phyloP scores from a whole-genome alignment of 192 early-diverging fungal genomes.

The Cladochytrium replicatum region DNA sequence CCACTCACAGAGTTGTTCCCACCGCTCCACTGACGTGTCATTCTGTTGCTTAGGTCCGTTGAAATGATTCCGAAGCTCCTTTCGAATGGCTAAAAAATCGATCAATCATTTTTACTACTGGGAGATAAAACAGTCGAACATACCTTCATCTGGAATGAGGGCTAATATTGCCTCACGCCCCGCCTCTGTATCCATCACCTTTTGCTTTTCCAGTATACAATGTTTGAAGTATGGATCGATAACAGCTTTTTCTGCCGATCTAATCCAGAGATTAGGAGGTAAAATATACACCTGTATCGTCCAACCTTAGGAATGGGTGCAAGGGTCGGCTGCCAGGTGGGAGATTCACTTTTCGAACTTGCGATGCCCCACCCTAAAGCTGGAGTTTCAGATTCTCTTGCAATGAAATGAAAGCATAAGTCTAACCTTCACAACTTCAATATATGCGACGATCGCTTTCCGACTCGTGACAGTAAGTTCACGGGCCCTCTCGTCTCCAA shows the following conservation, averaged over 20 bases:
- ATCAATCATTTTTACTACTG: too few relatives aligned
- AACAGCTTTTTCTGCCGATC: conserved; percentile 33
- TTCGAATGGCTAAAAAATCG: conserved; percentile 16
- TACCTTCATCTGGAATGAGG: conserved; percentile 69
- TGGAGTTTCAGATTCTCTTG: conserved; percentile 6
- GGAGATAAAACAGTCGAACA: too few relatives aligned
- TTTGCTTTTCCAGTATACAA: conserved; percentile 60
- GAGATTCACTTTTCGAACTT: conserved; percentile 63
- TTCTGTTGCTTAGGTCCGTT: not conserved
- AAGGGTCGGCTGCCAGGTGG: conserved; percentile 33
- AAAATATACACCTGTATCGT: not conserved
- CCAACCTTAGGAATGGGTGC: conserved; percentile 64
- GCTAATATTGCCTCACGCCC: conserved; percentile 68
- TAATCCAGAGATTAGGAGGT: too few relatives aligned
- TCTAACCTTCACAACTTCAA: conserved; percentile 55
- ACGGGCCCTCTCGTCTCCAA: conserved; percentile 81
- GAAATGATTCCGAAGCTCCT: too few relatives aligned
- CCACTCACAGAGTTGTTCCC: not conserved
- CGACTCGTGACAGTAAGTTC: conserved; percentile 66
- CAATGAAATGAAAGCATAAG: too few relatives aligned
- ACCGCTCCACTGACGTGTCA: conserved; percentile 1
- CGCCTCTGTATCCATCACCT: conserved; percentile 50
- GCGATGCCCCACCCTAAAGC: conserved; percentile 60
- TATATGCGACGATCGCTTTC: conserved; percentile 71
- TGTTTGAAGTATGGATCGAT: conserved; percentile 64